Evolutionary conservation across 2,329 filamentous ascomycete species (phyloP).

Genomic region (Penicillium hordei): DNA sequence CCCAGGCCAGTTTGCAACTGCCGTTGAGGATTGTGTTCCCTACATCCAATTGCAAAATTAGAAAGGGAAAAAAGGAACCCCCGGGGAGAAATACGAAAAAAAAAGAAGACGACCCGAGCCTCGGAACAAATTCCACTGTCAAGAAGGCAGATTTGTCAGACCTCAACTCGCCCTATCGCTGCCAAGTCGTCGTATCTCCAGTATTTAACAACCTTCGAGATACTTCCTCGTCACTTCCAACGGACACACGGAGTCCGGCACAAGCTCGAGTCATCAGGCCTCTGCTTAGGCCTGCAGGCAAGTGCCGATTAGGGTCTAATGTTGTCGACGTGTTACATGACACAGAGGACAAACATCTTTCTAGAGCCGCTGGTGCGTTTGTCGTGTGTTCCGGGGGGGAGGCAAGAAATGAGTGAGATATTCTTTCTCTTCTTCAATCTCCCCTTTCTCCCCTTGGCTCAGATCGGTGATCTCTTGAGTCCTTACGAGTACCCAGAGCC

Average conservation of each 20-base stretch:
- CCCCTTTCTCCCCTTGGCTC: background rate
- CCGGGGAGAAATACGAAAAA: background rate
- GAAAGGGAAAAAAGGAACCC: slow-evolving; percentile 3
- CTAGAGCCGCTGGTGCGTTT: slow-evolving; percentile 33
- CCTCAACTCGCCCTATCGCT: background rate
- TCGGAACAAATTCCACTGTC: background rate
- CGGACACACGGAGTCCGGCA: background rate
- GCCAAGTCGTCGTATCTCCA: background rate
- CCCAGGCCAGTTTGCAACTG: slow-evolving; percentile 31
- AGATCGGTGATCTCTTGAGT: slow-evolving; percentile 6
- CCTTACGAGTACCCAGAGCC: slow-evolving; percentile 7
- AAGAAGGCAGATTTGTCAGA: background rate
- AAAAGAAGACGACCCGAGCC: slow-evolving; percentile 8
- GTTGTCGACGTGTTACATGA: slow-evolving; percentile 37
- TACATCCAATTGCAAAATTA: slow-evolving; percentile 18
- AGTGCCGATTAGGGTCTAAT: slow-evolving; percentile 30
- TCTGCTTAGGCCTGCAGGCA: slow-evolving; percentile 22
- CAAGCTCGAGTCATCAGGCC: slow-evolving; percentile 22
- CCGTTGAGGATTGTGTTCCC: slow-evolving; percentile 27
- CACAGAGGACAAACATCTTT: slow-evolving; percentile 35
- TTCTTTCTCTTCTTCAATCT: slow-evolving; percentile 11
- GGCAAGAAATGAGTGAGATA: slow-evolving; percentile 9
- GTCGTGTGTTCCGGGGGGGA: slow-evolving; percentile 9
- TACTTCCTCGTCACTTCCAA: background rate
- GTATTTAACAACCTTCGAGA: background rate